These are phyloP conservation scores for Arbutus unedo DNA, from an alignment of 148 eudicot genomes.

Conservation along the genomic window DNA sequence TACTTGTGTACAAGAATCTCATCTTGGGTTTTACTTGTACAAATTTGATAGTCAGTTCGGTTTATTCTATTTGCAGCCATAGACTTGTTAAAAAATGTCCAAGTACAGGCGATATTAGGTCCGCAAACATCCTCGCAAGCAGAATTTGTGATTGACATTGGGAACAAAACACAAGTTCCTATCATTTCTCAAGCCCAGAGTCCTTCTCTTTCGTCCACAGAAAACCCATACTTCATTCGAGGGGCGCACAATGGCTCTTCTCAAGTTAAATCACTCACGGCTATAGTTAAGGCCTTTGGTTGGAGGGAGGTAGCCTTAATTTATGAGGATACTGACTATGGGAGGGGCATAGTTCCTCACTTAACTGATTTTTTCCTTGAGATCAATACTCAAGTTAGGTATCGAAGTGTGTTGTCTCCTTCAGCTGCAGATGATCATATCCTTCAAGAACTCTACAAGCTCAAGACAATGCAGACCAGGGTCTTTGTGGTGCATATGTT, in stretches of 20 bases:
- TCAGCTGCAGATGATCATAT: conserved; percentile 44
- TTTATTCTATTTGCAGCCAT: conserved; percentile 34
- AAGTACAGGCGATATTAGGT: conserved; percentile 59
- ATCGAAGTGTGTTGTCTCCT: conserved; percentile 38
- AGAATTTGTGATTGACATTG: conserved; percentile 48
- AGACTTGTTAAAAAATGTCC: conserved; percentile 46
- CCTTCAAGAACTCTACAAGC: conserved; percentile 40
- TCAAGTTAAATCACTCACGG: conserved; percentile 50
- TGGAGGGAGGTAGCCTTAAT: conserved; percentile 61
- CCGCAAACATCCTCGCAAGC: conserved; percentile 54
- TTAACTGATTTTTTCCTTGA: conserved; percentile 35
- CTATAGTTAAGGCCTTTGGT: conserved; percentile 44
- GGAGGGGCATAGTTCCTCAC: conserved; percentile 46
- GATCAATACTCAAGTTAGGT: conserved; percentile 26
- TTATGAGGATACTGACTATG: conserved; percentile 44
- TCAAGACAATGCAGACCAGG: conserved; percentile 52
- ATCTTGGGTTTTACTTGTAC: too few species aligned
- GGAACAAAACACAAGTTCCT: conserved; percentile 49
- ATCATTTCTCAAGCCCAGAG: conserved; percentile 55
- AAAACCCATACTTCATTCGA: conserved; percentile 55
- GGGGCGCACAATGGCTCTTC: conserved; percentile 35
- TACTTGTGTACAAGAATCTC: too few species aligned
- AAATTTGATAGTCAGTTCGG: too few species aligned
- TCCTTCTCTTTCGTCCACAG: conserved; percentile 43
- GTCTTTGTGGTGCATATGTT: conserved; percentile 66